A percentile compares a stretch with the other conserved stretches of the same genome.
phyloP scores from a whole-genome alignment of 2,329 filamentous ascomycete species.

The Emmonsia crescens region DNA sequence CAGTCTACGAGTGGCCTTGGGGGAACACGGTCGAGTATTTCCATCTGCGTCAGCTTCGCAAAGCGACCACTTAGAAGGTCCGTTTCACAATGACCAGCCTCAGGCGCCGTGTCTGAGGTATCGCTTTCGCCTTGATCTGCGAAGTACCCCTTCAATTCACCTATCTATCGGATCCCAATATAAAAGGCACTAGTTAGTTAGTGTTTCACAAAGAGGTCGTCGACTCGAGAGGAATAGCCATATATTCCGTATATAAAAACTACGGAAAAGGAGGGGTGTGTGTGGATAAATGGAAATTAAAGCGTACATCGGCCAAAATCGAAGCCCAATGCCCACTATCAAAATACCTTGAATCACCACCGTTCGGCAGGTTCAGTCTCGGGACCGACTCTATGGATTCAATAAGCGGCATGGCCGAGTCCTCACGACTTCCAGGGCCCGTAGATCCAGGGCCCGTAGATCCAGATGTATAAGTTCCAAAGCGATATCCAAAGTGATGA shows the following conservation, averaged over 20 bases:
- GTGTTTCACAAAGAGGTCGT: no score
- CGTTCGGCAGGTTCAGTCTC: conserved; percentile 37
- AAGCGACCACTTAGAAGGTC: conserved; percentile 1
- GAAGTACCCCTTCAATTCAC: conserved; percentile 1
- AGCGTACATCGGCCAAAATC: conserved; percentile 1
- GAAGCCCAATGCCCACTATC: conserved; percentile 2
- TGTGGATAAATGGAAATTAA: not conserved
- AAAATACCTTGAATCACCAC: not conserved
- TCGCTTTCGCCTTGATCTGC: not conserved
- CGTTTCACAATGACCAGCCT: not conserved
- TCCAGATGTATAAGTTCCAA: conserved; percentile 7
- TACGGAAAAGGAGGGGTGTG: not conserved
- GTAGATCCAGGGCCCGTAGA: conserved; percentile 28
- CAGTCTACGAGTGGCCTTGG: conserved; percentile 16
- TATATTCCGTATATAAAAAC: not conserved
- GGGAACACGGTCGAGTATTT: conserved; percentile 22
- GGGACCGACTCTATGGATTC: conserved; percentile 43
- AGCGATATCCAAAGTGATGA: not conserved
- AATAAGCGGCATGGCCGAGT: conserved; percentile 24
- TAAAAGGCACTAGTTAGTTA: not conserved
- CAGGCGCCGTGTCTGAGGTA: not conserved
- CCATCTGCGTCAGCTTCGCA: conserved; percentile 18
- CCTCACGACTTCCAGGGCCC: conserved; percentile 28
- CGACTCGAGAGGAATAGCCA: not conserved
- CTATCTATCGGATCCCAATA: not conserved